Evolutionary conservation across 176 grass and related monocot species (phyloP).

Genomic region (Puccinellia tenuiflora): DNA sequence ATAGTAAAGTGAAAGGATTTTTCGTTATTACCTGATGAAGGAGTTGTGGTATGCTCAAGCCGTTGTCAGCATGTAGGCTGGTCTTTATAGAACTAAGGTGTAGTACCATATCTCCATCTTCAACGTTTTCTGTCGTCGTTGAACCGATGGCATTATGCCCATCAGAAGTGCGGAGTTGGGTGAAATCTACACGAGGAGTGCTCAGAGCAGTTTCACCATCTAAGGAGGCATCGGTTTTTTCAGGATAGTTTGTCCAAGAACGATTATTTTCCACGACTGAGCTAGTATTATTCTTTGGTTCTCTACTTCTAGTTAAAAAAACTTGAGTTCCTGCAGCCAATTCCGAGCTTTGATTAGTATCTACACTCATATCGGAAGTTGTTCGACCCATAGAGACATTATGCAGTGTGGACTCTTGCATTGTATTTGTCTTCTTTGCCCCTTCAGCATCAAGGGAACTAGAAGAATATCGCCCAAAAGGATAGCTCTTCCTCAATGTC

Average conservation of each 20-base stretch:
- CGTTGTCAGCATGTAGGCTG: conserved; percentile 44
- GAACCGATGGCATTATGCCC: conserved; percentile 50
- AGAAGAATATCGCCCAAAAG: conserved; percentile 74
- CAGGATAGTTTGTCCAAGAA: conserved; percentile 68
- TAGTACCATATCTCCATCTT: conserved; percentile 40
- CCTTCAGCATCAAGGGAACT: conserved; percentile 66
- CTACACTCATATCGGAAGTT: conserved; percentile 44
- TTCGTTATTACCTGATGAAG: conserved; percentile 67
- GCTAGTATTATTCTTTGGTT: conserved; percentile 37
- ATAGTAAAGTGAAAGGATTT: conserved; percentile 13
- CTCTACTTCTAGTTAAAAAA: conserved; percentile 39
- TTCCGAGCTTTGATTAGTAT: conserved; percentile 43
- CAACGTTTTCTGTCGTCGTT: conserved; percentile 34
- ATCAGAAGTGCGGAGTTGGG: conserved; percentile 42
- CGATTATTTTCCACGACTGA: conserved; percentile 34
- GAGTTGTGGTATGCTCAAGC: conserved; percentile 83
- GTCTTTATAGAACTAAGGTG: conserved; percentile 54
- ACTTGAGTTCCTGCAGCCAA: conserved; percentile 23
- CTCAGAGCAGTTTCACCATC: conserved; percentile 59
- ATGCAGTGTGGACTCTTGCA: conserved; percentile 44
- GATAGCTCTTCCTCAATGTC: conserved; percentile 66
- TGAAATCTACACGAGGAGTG: conserved; percentile 69
- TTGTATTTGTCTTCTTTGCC: conserved; percentile 40
- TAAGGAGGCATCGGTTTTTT: conserved; percentile 62
- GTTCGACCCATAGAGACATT: conserved; percentile 33